Evolutionary conservation across 2,329 filamentous ascomycete species (phyloP).

Genomic region (Calonectria crousiana): DNA sequence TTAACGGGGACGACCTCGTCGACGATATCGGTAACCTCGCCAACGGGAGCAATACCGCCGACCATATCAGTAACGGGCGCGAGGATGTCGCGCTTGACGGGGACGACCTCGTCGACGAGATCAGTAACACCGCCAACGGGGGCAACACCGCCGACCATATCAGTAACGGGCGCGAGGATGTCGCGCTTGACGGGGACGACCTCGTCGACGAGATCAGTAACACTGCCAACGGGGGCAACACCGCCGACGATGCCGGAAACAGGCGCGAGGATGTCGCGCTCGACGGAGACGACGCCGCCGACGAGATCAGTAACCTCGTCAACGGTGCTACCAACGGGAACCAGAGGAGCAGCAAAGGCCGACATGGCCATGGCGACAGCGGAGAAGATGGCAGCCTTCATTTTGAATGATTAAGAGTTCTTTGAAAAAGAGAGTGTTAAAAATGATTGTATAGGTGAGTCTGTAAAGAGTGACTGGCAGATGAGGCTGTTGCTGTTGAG

Average conservation of each 20-base stretch:
- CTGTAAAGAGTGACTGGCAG: not conserved
- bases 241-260: not conserved
- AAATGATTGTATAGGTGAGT: constrained; percentile 8
- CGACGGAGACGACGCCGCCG: not conserved
- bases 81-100: too few species aligned
- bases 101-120: not conserved
- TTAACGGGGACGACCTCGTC: not conserved
- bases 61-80: not conserved
- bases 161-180: not conserved
- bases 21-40: not conserved
- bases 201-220: not conserved
- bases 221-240: not conserved
- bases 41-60: not conserved
- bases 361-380: not conserved
- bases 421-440: not conserved
- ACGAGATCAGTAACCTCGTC: not conserved
- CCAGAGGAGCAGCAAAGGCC: not conserved
- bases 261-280: too few species aligned
- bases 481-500: constrained; percentile 5
- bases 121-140: not conserved
- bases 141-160: not conserved
- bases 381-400: constrained; percentile 3
- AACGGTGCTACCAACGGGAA: not conserved
- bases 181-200: too few species aligned
- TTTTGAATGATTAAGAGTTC: not conserved